Evolutionary conservation across 345 rosid genomes (phyloP).

Genomic region (Populus euphratica): DNA sequence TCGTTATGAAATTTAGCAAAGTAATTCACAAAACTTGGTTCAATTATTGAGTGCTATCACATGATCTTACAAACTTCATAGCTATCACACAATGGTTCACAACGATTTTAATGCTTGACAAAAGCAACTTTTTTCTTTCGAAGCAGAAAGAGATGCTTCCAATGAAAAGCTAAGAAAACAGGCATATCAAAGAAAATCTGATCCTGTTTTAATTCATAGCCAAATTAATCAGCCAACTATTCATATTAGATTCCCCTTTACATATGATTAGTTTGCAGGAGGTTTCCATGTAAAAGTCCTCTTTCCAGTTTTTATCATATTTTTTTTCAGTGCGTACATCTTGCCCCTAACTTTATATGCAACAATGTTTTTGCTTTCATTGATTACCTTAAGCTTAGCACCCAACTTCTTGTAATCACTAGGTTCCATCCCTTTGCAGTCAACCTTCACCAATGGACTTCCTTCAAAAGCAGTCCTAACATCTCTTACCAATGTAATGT

Average conservation of each 20-base stretch:
- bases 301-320: not conserved
- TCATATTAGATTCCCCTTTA: not conserved
- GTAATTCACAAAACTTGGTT: not conserved
- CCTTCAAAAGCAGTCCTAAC: conserved; percentile 85
- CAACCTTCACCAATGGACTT: conserved; percentile 72
- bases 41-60: not conserved
- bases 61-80: not conserved
- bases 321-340: not conserved
- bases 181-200: not conserved
- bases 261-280: not conserved
- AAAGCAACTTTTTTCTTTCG: too few species aligned
- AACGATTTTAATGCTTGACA: not conserved
- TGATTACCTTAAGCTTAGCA: conserved; percentile 80
- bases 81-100: not conserved
- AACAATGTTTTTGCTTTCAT: not conserved
- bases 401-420: conserved; percentile 91
- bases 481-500: conserved; percentile 64
- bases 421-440: conserved; percentile 76
- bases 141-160: too few species aligned
- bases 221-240: not conserved
- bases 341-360: not conserved
- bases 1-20: not conserved
- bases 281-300: not conserved
- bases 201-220: not conserved
- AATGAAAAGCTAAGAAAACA: not conserved